Percentiles rank a stretch among this genome's conserved stretches.
Evolutionary conservation across 768 basidiomycete species (phyloP).

Genomic region (Rhodotorula diobovata): DNA sequence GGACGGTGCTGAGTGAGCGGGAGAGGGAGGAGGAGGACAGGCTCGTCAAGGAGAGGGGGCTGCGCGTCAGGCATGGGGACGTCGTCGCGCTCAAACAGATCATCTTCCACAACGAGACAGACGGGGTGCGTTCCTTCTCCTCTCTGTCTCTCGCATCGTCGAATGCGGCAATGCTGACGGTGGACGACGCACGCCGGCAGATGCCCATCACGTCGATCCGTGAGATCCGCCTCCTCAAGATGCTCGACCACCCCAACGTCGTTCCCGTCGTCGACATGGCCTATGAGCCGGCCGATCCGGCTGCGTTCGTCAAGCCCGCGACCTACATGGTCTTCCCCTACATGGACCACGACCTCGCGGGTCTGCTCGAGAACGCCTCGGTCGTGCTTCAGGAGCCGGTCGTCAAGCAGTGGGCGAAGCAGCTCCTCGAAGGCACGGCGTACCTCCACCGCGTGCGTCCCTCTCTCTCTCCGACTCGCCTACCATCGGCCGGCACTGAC

Average conservation of each 20-base stretch:
- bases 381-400: slow-evolving; percentile 76
- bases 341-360: slow-evolving; percentile 98
- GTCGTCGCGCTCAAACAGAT: slow-evolving; percentile 88
- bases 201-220: slow-evolving; percentile 87
- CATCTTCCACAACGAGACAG: slow-evolving; percentile 91
- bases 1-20: neutral
- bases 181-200: slow-evolving; percentile 30
- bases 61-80: slow-evolving; percentile 47
- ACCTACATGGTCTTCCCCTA: slow-evolving; percentile 99
- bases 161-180: neutral
- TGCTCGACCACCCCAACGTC: slow-evolving; percentile 75
- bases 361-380: slow-evolving; percentile 70
- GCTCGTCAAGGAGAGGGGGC: neutral
- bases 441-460: slow-evolving; percentile 84
- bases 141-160: neutral
- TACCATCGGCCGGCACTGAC: too few species aligned
- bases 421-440: slow-evolving; percentile 89
- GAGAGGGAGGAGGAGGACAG: slow-evolving; percentile 12
- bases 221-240: slow-evolving; percentile 94
- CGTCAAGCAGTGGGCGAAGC: slow-evolving; percentile 94
- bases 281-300: slow-evolving; percentile 52
- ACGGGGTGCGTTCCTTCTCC: slow-evolving; percentile 60
- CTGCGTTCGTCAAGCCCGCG: slow-evolving; percentile 55
- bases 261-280: slow-evolving; percentile 91
- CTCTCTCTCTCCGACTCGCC: neutral